These are phyloP conservation scores for Penicillium robsamsonii DNA, from an alignment of 495 filamentous ascomycete species.

Conservation along the genomic window DNA sequence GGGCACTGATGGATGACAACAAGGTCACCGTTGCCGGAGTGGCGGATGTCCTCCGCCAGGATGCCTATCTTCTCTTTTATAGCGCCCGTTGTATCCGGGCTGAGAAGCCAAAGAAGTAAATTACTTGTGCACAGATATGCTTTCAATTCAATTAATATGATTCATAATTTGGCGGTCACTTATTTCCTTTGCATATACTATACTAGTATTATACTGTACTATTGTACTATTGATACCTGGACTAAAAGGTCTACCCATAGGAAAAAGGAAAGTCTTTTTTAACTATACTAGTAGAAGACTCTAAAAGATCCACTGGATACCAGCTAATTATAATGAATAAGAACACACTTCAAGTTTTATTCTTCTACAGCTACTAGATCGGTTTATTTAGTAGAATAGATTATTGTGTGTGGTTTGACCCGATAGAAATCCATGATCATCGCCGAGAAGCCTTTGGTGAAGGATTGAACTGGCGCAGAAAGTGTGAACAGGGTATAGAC, in stretches of 20 bases:
- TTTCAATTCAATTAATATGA: not conserved
- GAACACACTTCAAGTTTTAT: not conserved
- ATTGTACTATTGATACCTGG: not conserved
- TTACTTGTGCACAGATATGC: not conserved
- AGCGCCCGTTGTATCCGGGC: conserved; percentile 58
- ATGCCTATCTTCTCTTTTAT: conserved; percentile 89
- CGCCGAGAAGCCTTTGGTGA: too few relatives aligned
- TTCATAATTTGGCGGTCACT: not conserved
- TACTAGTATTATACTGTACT: not conserved
- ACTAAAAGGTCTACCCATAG: not conserved
- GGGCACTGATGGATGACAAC: conserved; percentile 91
- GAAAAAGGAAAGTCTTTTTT: too few relatives aligned
- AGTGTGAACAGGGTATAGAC: too few relatives aligned
- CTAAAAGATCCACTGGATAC: not conserved
- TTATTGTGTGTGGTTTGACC: too few relatives aligned
- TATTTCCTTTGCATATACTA: not conserved
- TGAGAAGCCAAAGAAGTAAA: conserved; percentile 7
- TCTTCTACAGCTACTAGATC: not conserved
- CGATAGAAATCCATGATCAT: too few relatives aligned
- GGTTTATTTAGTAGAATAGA: not conserved
- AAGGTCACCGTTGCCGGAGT: conserved; percentile 77
- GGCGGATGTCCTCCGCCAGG: conserved; percentile 72
- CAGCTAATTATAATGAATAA: not conserved
- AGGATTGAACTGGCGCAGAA: too few relatives aligned
- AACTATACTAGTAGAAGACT: not conserved